Evolutionary conservation across 2,329 filamentous ascomycete genomes (phyloP), one percentile per base, ranked within the genome.

Genomic region (Aspergillus calidoustus): DNA sequence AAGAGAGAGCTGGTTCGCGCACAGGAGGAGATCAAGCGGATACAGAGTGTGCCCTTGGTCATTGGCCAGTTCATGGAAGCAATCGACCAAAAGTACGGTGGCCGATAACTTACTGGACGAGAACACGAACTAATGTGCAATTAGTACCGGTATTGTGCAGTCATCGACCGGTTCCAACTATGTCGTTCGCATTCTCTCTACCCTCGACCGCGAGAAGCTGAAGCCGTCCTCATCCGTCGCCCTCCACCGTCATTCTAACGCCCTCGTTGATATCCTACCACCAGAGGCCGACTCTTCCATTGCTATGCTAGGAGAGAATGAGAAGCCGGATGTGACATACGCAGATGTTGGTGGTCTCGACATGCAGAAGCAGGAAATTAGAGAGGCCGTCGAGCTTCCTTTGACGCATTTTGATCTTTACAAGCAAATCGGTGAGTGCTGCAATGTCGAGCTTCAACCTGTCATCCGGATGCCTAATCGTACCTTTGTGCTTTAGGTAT

Each of bases 61-160:
- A 99, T 99, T 77, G 95, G 95, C 64, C 95, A 99, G 81, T 99
- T 99, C 77, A 99, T 99, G 95, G 95, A 99, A 81, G 95, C 95
- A 59, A 99, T 99, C 76, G 95, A 99, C 79, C 95, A 99, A 81
- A 99, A 97, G 92, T 96, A 85, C 78, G 86, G 63, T 49, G 54
- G 25, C 34, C 15, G 51, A 43, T 28, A 53, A 51, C 17, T 55
- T 50, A 17, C 25, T 58, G 3, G 44, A 19, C 3, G 2, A 43
- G n/a, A 43, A 56, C 17, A 66, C 69, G 57, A 71, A 28, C 15
- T 52, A 25, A 28, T 15, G 60, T 48, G 34, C 3, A 22, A 11
- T 9, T 73, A 97, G 93, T 80, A 99, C 95, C 67, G 95, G 95
- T 61, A 99, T 99, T 70, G 95, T 99, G 65, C 95, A 99, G 80